Evolutionary conservation across 2,329 filamentous ascomycete species (phyloP), one percentile per base, ranked within the genome.

Genomic region (Neocucurbitaria cava): DNA sequence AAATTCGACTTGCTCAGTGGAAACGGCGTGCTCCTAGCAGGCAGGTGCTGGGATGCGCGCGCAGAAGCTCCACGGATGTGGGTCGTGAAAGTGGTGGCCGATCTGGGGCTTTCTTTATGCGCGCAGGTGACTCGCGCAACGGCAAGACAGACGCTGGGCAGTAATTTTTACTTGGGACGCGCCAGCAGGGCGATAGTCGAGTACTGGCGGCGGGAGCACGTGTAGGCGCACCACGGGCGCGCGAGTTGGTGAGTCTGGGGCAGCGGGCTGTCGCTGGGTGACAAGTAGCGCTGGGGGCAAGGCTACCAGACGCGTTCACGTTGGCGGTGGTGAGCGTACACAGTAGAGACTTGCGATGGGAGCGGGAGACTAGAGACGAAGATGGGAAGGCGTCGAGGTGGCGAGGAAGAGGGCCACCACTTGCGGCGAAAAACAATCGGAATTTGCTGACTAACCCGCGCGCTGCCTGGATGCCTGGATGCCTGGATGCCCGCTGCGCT

Each of bases 291-390:
- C 64, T 68, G 64, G 65, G 59, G 31, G 65, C 64, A 64, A 64
- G 65, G 65, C 64, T n/a, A 67, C 62, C 57, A 44, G 52, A 56
- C 56, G 52, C 59, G 54, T 47, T 54, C 56, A 51, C 59, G 54
- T 47, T 54, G 49, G 55, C 54, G 61, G 57, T 65, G 62, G 63
- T 58, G 65, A 61, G 64, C 49, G n/a, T n/a, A n/a, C n/a, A 55
- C 53, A 33, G 64, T 56, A 66, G 60, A 74, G 71, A 74, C 73
- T 73, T 65, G 72, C 72, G 71, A 74, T 61, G 71, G n/a, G n/a
- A n/a, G n/a, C n/a, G n/a, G n/a, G 59, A 67, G 68, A 54, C 71
- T 74, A 74, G 66, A 53, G 65, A 71, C 69, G 50, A 68, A 73
- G 70, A 56, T 61, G 72, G 73, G 69, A 75, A 73, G 71, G 71